Percentiles rank a stretch among this genome's conserved stretches.
Evolutionary conservation across 768 basidiomycete genomes (phyloP).

Genomic region (Termitomyces titanicus): DNA sequence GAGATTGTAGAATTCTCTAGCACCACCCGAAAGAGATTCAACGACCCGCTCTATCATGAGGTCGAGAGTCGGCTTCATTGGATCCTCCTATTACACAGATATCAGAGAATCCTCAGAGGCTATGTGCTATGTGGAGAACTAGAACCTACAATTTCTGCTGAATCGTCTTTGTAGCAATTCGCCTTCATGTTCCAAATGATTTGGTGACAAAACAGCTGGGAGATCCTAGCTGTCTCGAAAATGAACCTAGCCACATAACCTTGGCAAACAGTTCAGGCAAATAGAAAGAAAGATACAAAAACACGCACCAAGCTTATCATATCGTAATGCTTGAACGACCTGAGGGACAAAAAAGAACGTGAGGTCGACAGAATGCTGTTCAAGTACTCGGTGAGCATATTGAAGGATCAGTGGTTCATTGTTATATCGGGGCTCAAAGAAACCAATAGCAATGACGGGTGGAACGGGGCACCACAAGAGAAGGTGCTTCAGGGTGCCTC

Average conservation of each 20-base stretch:
- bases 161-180: constrained; percentile 92
- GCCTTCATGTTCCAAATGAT: constrained; percentile 99
- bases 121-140: no score
- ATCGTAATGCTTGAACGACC: constrained; percentile 92
- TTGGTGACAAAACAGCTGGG: constrained; percentile 97
- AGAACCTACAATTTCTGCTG: constrained; percentile 68
- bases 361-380: constrained; percentile 89
- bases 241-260: constrained; percentile 95
- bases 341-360: constrained; percentile 99
- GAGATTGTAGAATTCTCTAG: constrained; percentile 84
- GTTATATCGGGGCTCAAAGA: constrained; percentile 82
- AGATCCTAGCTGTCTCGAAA: constrained; percentile 95
- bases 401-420: constrained; percentile 86
- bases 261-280: constrained; percentile 22
- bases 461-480: constrained; percentile 88
- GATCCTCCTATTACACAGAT: constrained; percentile 64
- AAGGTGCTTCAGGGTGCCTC: constrained; percentile 54
- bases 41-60: constrained; percentile 79
- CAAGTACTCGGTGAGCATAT: constrained; percentile 94
- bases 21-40: constrained; percentile 81
- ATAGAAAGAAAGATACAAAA: background rate
- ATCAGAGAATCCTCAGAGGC: background rate
- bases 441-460: constrained; percentile 74
- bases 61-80: constrained; percentile 96
- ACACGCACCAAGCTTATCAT: constrained; percentile 76